These are phyloP conservation scores for Microcyclospora pomicola DNA, from an alignment of 2,329 filamentous ascomycete genomes.

Conservation along the genomic window DNA sequence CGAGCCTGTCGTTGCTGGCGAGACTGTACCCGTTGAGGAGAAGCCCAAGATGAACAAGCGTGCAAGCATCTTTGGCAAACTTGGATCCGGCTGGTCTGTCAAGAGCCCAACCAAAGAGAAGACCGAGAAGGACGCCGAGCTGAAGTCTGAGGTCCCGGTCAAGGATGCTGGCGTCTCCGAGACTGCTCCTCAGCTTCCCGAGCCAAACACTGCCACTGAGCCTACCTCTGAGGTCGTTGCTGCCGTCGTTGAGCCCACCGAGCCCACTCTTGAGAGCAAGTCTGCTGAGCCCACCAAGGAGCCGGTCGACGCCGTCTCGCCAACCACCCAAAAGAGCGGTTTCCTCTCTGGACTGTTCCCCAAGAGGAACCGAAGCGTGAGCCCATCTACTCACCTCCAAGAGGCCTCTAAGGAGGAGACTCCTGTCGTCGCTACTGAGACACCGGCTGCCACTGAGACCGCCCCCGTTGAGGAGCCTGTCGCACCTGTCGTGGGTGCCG, in stretches of 20 bases:
- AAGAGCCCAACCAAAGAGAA: conserved; percentile 45
- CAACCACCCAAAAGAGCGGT: conserved; percentile 26
- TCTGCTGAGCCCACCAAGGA: conserved; percentile 25
- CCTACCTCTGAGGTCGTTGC: conserved; percentile 20
- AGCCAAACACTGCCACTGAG: conserved; percentile 25
- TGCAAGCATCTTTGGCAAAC: conserved; percentile 64
- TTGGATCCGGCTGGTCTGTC: conserved; percentile 45
- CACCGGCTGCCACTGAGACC: conserved; percentile 13
- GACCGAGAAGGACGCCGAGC: conserved; percentile 58
- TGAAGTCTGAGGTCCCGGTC: conserved; percentile 35
- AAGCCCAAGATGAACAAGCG: conserved; percentile 64
- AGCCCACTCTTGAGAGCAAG: conserved; percentile 10
- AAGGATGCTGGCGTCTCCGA: conserved; percentile 31
- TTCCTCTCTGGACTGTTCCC: conserved; percentile 19
- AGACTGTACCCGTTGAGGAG: conserved; percentile 34
- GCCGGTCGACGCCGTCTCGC: conserved; percentile 25
- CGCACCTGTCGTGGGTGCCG: conserved; percentile 14
- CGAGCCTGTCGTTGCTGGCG: conserved; percentile 34
- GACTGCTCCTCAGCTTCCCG: conserved; percentile 22
- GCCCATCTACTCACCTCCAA: conserved; percentile 20
- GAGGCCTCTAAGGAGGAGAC: conserved; percentile 20
- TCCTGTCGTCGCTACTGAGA: conserved; percentile 11
- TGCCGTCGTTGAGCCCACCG: conserved; percentile 20
- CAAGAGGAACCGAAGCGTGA: conserved; percentile 22
- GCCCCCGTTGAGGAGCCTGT: conserved; percentile 16